Percentiles rank a stretch among this genome's conserved stretches.
Evolutionary conservation across 129 eudicot species (phyloP).

Genomic region (Centaurea solstitialis): DNA sequence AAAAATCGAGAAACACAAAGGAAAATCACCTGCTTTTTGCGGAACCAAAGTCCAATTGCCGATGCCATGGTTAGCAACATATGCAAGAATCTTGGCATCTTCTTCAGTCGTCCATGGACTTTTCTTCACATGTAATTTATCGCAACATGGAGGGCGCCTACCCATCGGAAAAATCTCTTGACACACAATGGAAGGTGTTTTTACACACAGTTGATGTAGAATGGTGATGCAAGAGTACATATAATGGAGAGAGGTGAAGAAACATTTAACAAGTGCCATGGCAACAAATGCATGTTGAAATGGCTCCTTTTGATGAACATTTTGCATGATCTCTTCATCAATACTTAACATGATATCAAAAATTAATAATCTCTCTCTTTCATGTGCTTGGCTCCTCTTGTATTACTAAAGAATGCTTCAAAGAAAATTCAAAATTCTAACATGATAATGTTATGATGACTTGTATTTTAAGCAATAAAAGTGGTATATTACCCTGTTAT

Average conservation of each 20-base stretch:
- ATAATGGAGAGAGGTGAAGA: constrained; percentile 34
- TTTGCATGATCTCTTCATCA: constrained; percentile 71
- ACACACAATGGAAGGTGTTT: constrained; percentile 8
- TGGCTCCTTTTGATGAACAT: constrained; percentile 65
- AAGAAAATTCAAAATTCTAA: background rate
- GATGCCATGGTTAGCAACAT: constrained; percentile 84
- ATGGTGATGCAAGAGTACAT: constrained; percentile 54
- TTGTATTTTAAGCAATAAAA: constrained; percentile 19
- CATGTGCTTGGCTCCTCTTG: constrained; percentile 49
- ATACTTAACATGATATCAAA: constrained; percentile 54
- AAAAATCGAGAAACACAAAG: background rate
- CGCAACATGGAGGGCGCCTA: constrained; percentile 92
- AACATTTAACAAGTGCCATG: constrained; percentile 61
- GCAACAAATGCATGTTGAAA: constrained; percentile 78
- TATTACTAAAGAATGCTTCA: constrained; percentile 33
- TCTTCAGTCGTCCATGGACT: constrained; percentile 98
- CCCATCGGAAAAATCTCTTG: constrained; percentile 52
- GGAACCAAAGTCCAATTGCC: constrained; percentile 98
- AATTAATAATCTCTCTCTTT: constrained; percentile 40
- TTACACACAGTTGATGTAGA: constrained; percentile 2
- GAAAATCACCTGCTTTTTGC: constrained; percentile 77
- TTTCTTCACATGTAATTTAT: constrained; percentile 86
- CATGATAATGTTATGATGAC: background rate
- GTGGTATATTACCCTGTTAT: background rate
- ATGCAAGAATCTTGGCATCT: constrained; percentile 97